Evolutionary conservation across 805 yeast species (phyloP).

Genomic region (Yarrowia phangngaensis): DNA sequence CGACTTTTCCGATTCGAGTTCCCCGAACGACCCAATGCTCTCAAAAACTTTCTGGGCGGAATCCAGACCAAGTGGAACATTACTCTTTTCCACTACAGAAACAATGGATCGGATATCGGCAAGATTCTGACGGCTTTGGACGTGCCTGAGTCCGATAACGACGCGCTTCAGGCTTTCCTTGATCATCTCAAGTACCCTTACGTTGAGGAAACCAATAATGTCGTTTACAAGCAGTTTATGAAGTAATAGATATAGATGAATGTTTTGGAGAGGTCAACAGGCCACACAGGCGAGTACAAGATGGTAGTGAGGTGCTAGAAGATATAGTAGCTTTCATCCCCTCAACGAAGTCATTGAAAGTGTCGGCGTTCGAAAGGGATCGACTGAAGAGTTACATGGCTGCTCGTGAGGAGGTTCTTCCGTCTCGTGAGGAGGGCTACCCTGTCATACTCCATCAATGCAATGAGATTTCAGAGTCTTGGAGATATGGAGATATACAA

Average conservation of each 20-base stretch:
- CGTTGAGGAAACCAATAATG: conserved; percentile 77
- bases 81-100: conserved; percentile 92
- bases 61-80: conserved; percentile 83
- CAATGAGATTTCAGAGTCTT: no score
- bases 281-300: no score
- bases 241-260: conserved; percentile 24
- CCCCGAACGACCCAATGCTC: conserved; percentile 97
- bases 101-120: conserved; percentile 93
- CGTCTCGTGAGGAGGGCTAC: no score
- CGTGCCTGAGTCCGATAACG: conserved; percentile 68
- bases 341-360: no score
- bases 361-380: no score
- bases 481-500: no score
- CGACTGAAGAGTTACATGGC: no score
- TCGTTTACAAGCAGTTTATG: conserved; percentile 79
- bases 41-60: conserved; percentile 69
- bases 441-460: no score
- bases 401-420: no score
- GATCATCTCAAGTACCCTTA: conserved; percentile 69
- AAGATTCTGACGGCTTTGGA: conserved; percentile 86
- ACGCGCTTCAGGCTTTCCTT: conserved; percentile 64
- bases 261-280: neutral
- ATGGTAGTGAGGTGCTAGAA: no score
- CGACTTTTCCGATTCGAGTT: conserved; percentile 80
- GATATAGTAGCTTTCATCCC: no score